These are phyloP conservation scores for Venturia oleaginea DNA, from an alignment of 2,329 filamentous ascomycete species.

Conservation along the genomic window DNA sequence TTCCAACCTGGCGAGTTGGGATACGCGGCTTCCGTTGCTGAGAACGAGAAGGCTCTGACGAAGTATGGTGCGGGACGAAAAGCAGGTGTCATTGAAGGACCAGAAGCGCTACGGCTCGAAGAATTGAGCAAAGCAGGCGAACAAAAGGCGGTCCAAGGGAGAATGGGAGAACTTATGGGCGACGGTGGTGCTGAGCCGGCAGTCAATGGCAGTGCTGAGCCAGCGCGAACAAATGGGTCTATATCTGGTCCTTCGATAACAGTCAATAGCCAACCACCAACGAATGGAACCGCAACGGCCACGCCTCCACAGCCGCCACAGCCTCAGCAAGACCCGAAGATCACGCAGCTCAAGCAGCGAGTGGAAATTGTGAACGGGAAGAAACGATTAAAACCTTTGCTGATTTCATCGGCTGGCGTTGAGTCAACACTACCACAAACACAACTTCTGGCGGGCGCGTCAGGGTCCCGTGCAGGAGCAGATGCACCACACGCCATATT, in stretches of 20 bases:
- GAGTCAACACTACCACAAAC: constrained; percentile 84
- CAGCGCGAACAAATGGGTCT: constrained; percentile 37
- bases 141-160: constrained; percentile 77
- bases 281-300: constrained; percentile 21
- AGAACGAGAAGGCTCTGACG: constrained; percentile 86
- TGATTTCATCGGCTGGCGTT: constrained; percentile 75
- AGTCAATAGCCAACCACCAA: constrained; percentile 18
- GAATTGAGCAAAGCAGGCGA: constrained; percentile 89
- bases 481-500: constrained; percentile 74
- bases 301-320: constrained; percentile 25
- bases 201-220: constrained; percentile 38
- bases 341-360: constrained; percentile 72
- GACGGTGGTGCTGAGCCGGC: constrained; percentile 51
- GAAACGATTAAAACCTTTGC: constrained; percentile 84
- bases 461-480: constrained; percentile 43
- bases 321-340: constrained; percentile 42
- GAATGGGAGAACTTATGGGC: constrained; percentile 98
- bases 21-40: constrained; percentile 73
- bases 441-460: constrained; percentile 66
- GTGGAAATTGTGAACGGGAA: constrained; percentile 94
- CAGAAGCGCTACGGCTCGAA: constrained; percentile 78
- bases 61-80: constrained; percentile 86
- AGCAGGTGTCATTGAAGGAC: constrained; percentile 86
- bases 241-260: constrained; percentile 22
- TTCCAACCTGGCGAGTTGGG: constrained; percentile 86